These are phyloP conservation scores for Gnetum montanum DNA, from an alignment of 75 land plant species.

Conservation along the genomic window DNA sequence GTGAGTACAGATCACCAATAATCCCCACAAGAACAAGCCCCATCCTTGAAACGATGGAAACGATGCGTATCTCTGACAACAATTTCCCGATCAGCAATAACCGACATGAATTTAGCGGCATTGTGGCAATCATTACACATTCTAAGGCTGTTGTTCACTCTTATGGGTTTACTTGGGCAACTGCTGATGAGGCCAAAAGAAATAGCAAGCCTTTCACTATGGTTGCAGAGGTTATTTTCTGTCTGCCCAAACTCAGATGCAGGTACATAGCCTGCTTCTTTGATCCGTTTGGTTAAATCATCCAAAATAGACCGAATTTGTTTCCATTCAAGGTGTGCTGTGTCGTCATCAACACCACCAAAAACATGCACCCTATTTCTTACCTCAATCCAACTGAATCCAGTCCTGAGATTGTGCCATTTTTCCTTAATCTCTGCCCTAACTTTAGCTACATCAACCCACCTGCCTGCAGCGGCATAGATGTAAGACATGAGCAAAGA, in stretches of 20 bases:
- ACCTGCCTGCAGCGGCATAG: conserved; percentile 12
- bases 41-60: conserved; percentile 7
- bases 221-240: conserved; percentile 5
- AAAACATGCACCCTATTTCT: conserved; percentile 7
- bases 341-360: conserved; percentile 7
- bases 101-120: conserved; percentile 11
- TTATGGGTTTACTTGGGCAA: conserved; percentile 4
- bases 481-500: conserved; percentile 12
- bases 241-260: not conserved
- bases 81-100: conserved; percentile 7
- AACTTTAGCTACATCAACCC: conserved; percentile 3
- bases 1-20: no score
- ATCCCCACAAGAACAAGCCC: conserved; percentile 15
- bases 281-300: not conserved
- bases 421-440: conserved; percentile 2
- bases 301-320: not conserved
- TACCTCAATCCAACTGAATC: conserved; percentile 5
- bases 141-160: conserved; percentile 8
- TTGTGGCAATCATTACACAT: conserved; percentile 8
- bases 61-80: conserved; percentile 3
- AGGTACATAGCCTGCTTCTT: conserved; percentile 7
- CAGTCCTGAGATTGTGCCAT: conserved; percentile 3
- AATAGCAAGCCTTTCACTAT: conserved; percentile 13
- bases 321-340: conserved; percentile 2
- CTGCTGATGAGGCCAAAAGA: conserved; percentile 7